Evolutionary conservation across 768 basidiomycete species (phyloP).

Genomic region (Cyclocybe cylindracea): DNA sequence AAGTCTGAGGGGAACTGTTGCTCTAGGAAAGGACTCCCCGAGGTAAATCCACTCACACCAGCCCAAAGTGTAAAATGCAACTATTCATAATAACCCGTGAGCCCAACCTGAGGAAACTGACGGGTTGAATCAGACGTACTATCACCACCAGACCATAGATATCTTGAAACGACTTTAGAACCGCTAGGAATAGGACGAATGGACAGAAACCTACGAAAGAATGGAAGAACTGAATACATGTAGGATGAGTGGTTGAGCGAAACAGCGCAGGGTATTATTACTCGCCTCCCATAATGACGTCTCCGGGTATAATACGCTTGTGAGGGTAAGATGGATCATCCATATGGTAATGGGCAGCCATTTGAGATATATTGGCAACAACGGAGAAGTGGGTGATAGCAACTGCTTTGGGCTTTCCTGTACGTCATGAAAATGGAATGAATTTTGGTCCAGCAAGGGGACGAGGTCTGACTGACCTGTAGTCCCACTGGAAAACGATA

Average conservation of each 20-base stretch:
- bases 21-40: background rate
- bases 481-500: conserved; percentile 76
- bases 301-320: conserved; percentile 51
- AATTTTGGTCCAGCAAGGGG: background rate
- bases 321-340: conserved; percentile 39
- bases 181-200: background rate
- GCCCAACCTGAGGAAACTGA: background rate
- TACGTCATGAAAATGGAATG: background rate
- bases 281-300: conserved; percentile 58
- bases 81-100: conserved; percentile 23
- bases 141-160: conserved; percentile 62
- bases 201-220: conserved; percentile 45
- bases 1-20: conserved; percentile 34
- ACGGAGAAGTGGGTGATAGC: conserved; percentile 66
- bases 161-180: conserved; percentile 32
- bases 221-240: conserved; percentile 47
- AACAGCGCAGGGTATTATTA: conserved; percentile 3
- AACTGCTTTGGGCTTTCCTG: conserved; percentile 56
- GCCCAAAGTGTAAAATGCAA: conserved; percentile 55
- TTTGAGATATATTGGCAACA: conserved; percentile 66
- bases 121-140: conserved; percentile 33
- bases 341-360: conserved; percentile 48
- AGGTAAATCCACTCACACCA: conserved; percentile 37
- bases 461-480: conserved; percentile 50
- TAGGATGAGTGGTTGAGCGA: background rate